phyloP scores from a whole-genome alignment of 75 land plant species.

The Cunninghamia lanceolata region DNA sequence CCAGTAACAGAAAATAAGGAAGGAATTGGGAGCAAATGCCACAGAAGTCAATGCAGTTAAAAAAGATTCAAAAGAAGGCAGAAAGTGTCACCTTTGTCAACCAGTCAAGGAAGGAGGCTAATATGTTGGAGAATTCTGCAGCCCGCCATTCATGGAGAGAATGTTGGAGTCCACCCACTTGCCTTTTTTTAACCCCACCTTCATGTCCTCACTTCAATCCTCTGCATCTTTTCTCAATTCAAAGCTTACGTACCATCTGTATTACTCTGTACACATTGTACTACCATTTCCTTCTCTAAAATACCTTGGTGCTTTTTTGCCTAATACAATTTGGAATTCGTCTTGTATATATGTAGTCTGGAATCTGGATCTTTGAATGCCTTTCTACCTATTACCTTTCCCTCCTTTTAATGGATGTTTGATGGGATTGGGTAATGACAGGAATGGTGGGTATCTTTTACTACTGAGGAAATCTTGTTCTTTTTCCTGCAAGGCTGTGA shows the following conservation, averaged over 20 bases:
- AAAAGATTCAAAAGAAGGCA: neutral
- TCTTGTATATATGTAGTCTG: neutral
- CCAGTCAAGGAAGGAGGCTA: neutral
- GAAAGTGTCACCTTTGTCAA: neutral
- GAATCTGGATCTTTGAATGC: too few relatives aligned
- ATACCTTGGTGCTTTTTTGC: neutral
- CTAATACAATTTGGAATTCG: neutral
- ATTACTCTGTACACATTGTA: too few relatives aligned
- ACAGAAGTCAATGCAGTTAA: neutral
- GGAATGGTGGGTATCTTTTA: too few relatives aligned
- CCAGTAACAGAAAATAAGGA: neutral
- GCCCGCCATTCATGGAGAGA: slow-evolving; percentile 1
- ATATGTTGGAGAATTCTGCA: neutral
- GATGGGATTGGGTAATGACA: too few relatives aligned
- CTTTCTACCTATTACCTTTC: too few relatives aligned
- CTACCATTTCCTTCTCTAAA: neutral
- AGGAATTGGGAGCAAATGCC: neutral
- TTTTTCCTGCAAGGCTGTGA: too few relatives aligned
- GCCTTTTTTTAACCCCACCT: slow-evolving; percentile 6
- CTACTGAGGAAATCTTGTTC: too few relatives aligned
- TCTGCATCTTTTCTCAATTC: neutral
- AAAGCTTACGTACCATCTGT: neutral
- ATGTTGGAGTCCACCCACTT: slow-evolving; percentile 2
- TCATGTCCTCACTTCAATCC: neutral
- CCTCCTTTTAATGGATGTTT: too few relatives aligned